Evolutionary conservation across 169 alveolate species (phyloP), one percentile per base, ranked within the genome.

Genomic region (Cystoisospora suis): DNA sequence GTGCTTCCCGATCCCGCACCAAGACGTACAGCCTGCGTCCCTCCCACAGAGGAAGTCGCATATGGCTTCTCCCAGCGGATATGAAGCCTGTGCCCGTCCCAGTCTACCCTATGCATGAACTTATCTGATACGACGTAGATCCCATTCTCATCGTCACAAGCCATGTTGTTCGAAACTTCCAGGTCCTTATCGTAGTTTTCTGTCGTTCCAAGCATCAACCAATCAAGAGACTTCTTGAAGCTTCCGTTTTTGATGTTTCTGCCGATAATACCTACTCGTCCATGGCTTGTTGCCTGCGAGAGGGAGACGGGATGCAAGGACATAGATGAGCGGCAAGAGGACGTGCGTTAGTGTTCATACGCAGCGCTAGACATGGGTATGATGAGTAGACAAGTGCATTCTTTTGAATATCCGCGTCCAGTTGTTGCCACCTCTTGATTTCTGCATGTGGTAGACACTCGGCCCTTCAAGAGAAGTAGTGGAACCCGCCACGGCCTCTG

Each of bases 1-100:
- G 93, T 90, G 81, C 91, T 86, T 59, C 93, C 93, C 15, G 91
- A 83, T 0, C 93, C 93, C 46, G 70, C 92, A 34, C 92, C 92
- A 42, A 88, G 92, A 36, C 92, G 88, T 46, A 88, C 92, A 0
- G 81, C 81, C 5, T 77, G 70, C 29, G 92, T 88, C n/a, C 92
- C 92, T 2, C 75, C 69, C 46, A 46, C 87, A 1, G 90, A 53
- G 38, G 81, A 81, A 7, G 75, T 86, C 38, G 77, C 89, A 45
- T 90, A 90, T 36, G 90, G 89, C 61, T 75, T 86, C 72, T 90
- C 93, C 93, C 93, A 90, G 9, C 81, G 36, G 40, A 90, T 47
- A 45, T 70, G 17, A 15, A 90, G 85, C 83, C 36, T 36, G 44
- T 53, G 59, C 6, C 91, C 90, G 47, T 81, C 69, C 93, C 93